phyloP scores from a whole-genome alignment of 768 basidiomycete genomes.

The Calvatia gigantea region DNA sequence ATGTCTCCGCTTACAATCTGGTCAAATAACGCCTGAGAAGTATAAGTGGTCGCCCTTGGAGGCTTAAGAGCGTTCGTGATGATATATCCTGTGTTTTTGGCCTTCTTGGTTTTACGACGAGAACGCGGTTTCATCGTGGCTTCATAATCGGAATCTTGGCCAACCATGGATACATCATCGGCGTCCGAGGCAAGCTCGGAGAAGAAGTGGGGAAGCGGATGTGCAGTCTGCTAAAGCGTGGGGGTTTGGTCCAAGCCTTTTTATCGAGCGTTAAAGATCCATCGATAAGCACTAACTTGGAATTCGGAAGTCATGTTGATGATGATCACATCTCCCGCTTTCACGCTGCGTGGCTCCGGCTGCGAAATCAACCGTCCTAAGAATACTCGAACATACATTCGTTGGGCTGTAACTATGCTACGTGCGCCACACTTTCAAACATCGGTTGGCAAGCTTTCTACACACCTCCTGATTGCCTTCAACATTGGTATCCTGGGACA shows the following conservation, averaged over 20 bases:
- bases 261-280: no score
- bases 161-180: background rate
- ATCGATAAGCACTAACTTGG: no score
- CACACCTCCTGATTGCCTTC: conserved; percentile 26
- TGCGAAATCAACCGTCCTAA: background rate
- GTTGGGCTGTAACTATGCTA: background rate
- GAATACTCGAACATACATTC: background rate
- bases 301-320: no score
- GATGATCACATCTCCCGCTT: no score
- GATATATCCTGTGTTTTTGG: conserved; percentile 24
- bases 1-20: conserved; percentile 65
- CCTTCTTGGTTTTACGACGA: conserved; percentile 14
- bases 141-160: background rate
- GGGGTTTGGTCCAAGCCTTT: no score
- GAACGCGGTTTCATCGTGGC: background rate
- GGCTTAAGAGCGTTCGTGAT: conserved; percentile 47
- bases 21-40: conserved; percentile 60
- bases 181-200: no score
- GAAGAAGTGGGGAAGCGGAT: background rate
- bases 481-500: conserved; percentile 34
- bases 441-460: conserved; percentile 23
- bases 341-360: no score
- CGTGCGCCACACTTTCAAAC: background rate
- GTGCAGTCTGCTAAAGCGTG: background rate
- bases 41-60: conserved; percentile 61